Evolutionary conservation across 192 early-diverging fungal species (phyloP).

Genomic region (Martensiomyces pterosporus): DNA sequence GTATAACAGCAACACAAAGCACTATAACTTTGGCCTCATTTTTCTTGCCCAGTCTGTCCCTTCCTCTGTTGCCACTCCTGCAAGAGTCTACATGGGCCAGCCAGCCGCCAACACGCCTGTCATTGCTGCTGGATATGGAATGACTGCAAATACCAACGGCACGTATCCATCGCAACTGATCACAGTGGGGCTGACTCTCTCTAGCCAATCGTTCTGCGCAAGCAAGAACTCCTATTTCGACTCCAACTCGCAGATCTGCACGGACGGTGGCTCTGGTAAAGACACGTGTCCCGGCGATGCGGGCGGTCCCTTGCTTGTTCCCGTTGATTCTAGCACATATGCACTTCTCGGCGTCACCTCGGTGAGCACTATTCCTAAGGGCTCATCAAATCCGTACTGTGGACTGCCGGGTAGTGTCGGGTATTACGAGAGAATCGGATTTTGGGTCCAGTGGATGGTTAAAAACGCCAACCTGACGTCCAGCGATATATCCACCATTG

Average conservation of each 20-base stretch:
- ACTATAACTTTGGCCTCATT: slow-evolving; percentile 26
- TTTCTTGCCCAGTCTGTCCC: slow-evolving; percentile 16
- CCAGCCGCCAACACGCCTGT: background rate
- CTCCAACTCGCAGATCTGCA: slow-evolving; percentile 17
- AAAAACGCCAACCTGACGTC: slow-evolving; percentile 5
- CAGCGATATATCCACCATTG: too few relatives aligned
- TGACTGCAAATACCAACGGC: background rate
- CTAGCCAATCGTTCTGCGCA: background rate
- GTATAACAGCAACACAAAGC: slow-evolving; percentile 3
- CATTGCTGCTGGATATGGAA: slow-evolving; percentile 12
- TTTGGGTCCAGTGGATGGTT: slow-evolving; percentile 23
- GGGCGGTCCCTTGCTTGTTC: slow-evolving; percentile 24
- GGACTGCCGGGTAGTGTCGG: background rate
- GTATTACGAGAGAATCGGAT: slow-evolving; percentile 15
- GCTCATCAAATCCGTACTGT: background rate
- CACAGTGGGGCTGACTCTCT: background rate
- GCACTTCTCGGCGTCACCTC: slow-evolving; percentile 23
- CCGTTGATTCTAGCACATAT: background rate
- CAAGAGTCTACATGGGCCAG: slow-evolving; percentile 6
- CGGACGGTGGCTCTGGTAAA: background rate
- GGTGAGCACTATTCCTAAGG: slow-evolving; percentile 1
- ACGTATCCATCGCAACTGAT: too few relatives aligned
- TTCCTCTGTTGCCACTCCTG: slow-evolving; percentile 5
- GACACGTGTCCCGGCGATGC: slow-evolving; percentile 19
- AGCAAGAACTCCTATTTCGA: slow-evolving; percentile 5